These are phyloP conservation scores for Colletotrichum orbiculare DNA, from an alignment of 2,329 filamentous ascomycete genomes.

Conservation along the genomic window DNA sequence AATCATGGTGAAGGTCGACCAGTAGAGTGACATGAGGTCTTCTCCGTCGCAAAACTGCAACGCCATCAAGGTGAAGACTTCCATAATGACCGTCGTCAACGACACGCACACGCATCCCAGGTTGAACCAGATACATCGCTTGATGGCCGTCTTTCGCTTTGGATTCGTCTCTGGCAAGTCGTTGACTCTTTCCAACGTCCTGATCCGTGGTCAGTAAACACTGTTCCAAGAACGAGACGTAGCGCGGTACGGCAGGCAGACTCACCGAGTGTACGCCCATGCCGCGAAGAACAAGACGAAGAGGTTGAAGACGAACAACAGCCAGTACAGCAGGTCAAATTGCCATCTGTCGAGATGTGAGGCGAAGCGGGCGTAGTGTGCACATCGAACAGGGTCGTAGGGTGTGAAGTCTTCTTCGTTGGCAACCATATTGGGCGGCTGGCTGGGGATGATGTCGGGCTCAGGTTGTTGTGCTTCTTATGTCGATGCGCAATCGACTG, in stretches of 20 bases:
- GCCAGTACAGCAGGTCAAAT: constrained; percentile 60
- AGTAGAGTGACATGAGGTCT: constrained; percentile 69
- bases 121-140: constrained; percentile 55
- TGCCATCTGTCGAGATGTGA: constrained; percentile 53
- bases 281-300: constrained; percentile 57
- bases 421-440: constrained; percentile 18
- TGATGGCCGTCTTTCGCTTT: constrained; percentile 51
- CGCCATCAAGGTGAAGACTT: constrained; percentile 64
- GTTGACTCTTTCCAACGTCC: constrained; percentile 50
- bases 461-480: not conserved
- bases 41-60: constrained; percentile 71
- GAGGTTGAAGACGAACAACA: constrained; percentile 56
- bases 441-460: not conserved
- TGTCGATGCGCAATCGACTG: not conserved
- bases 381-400: constrained; percentile 44
- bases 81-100: constrained; percentile 60
- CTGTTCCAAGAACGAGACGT: not conserved
- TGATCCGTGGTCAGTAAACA: constrained; percentile 32
- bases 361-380: constrained; percentile 57
- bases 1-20: constrained; percentile 71
- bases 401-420: constrained; percentile 31
- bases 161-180: constrained; percentile 46
- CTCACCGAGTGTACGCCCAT: constrained; percentile 53
- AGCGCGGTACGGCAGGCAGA: constrained; percentile 5
- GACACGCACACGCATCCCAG: constrained; percentile 57